phyloP scores from a whole-genome alignment of 257 asterid species.

The Gentiana dahurica region DNA sequence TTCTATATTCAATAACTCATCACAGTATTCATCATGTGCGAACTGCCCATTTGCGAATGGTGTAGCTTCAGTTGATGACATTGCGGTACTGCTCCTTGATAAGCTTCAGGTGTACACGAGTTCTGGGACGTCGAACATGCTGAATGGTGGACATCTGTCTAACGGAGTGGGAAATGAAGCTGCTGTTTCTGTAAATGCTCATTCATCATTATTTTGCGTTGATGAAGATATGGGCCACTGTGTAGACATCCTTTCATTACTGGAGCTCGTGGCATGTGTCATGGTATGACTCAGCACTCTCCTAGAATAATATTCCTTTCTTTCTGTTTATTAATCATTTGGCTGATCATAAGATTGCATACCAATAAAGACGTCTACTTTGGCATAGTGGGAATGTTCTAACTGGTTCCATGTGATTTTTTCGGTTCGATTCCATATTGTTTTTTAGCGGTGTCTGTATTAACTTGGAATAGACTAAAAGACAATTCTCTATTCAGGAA shows the following conservation, averaged over 20 bases:
- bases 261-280: conserved; percentile 59
- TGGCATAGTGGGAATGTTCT: too few species aligned
- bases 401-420: too few species aligned
- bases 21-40: conserved; percentile 28
- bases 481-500: too few species aligned
- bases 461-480: too few species aligned
- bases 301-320: not conserved
- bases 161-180: conserved; percentile 19
- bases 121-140: conserved; percentile 14
- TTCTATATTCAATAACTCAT: conserved; percentile 17
- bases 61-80: conserved; percentile 41
- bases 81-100: conserved; percentile 45
- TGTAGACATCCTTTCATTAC: conserved; percentile 50
- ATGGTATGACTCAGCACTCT: conserved; percentile 44
- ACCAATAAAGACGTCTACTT: too few species aligned
- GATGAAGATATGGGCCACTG: conserved; percentile 27
- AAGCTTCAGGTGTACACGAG: conserved; percentile 38
- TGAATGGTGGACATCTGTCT: conserved; percentile 10
- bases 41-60: conserved; percentile 63
- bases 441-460: too few species aligned
- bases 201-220: conserved; percentile 7
- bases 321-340: too few species aligned
- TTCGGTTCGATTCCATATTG: too few species aligned
- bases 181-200: conserved; percentile 19
- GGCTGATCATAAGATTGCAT: too few species aligned